Evolutionary conservation across 441 rosid species (phyloP).

Genomic region (Biscutella laevigata): DNA sequence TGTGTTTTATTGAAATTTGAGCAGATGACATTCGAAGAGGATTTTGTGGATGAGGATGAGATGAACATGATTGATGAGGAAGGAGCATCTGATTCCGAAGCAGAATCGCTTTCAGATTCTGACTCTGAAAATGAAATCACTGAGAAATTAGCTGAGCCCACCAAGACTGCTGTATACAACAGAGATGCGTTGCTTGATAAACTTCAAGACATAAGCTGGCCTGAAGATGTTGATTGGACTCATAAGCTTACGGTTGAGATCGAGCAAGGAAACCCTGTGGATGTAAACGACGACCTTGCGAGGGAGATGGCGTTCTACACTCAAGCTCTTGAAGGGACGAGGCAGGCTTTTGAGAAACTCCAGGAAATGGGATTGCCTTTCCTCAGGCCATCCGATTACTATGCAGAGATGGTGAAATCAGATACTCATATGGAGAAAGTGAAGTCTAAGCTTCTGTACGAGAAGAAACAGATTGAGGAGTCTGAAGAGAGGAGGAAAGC

Average conservation of each 20-base stretch:
- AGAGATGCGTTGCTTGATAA: conserved; percentile 62
- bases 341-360: conserved; percentile 50
- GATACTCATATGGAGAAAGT: conserved; percentile 81
- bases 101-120: conserved; percentile 43
- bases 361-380: conserved; percentile 53
- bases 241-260: conserved; percentile 58
- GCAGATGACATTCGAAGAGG: conserved; percentile 34
- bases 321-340: conserved; percentile 70
- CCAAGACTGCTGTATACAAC: conserved; percentile 44
- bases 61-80: conserved; percentile 30
- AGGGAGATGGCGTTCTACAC: conserved; percentile 71
- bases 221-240: conserved; percentile 52
- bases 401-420: conserved; percentile 80
- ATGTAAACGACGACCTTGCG: conserved; percentile 73
- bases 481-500: conserved; percentile 85
- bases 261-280: conserved; percentile 59
- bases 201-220: conserved; percentile 76
- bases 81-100: conserved; percentile 42
- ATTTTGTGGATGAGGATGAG: conserved; percentile 33
- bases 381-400: conserved; percentile 75
- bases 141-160: conserved; percentile 48
- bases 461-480: conserved; percentile 70
- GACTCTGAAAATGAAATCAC: conserved; percentile 50
- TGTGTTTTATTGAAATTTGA: background rate
- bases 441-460: conserved; percentile 54